Evolutionary conservation across 2,329 filamentous ascomycete species (phyloP), one percentile per base, ranked within the genome.

Genomic region (Fusarium praegraminearum): DNA sequence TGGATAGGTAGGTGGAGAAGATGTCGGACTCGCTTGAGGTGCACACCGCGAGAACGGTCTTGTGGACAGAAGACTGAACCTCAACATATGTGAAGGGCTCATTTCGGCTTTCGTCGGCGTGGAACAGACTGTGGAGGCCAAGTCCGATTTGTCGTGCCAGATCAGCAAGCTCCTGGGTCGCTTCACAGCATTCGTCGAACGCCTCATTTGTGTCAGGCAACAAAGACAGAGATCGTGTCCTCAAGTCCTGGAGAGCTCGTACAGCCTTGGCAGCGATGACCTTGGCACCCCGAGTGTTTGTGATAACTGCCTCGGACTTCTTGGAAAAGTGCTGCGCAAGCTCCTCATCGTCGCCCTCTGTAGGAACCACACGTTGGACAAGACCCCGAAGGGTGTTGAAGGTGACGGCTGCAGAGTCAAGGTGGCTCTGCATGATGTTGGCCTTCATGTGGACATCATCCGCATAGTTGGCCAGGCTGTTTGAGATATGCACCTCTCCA

Each of bases 371-470:
- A 13, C 86, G 85, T 76, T 93, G 88, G 1, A 96, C 86, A 81
- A 94, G 86, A 47, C 81, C 81, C 73, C 87, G 90, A 24, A 89
- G 80, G 13, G 90, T 86, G 40, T 86, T 83, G 61, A 96, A 86
- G 1, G 89, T 87, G 11, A 88, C 84, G 9, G 93, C 92, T 1
- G 91, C 88, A 62, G 89, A 93, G 64, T 97, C 94, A 18, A 97
- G 86, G 70, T 94, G 90, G 74, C 89, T 93, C 77, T 97, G 93
- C 80, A 94, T 89, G 67, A 95, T 82, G 47, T 89, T 78, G 4
- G 91, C 88, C 69, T 89, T 89, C 90, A 95, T 95, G 74, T 94
- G 89, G 35, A 94, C 81, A 73, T 94, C 89, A 75, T 94, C 91
- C 0, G 93, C 92, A 77, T 92, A 93, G 75, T 88, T 90, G 69